Conservation (phyloP, 495 filamentous ascomycete species). For the Hypoxylon lienhwacheense region DNA sequence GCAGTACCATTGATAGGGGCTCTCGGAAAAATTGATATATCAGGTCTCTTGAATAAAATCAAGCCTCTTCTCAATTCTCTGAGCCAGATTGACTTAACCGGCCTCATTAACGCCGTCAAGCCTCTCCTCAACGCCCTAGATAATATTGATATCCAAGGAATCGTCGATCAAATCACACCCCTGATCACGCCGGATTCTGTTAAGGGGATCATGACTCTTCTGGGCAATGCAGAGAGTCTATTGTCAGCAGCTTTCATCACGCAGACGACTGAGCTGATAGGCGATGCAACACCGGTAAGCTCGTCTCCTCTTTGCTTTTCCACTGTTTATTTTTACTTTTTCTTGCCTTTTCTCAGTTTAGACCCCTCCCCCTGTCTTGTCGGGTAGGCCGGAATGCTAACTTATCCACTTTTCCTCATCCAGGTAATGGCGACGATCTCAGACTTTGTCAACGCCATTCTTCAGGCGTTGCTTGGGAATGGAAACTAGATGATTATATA, state of each 20-base stretch:
- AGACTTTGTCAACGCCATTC: conserved; percentile 41
- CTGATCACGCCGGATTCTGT: conserved; percentile 47
- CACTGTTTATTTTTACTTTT: not conserved
- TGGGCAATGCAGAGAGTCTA: conserved; percentile 47
- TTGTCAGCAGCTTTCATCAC: conserved; percentile 46
- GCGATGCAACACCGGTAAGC: conserved; percentile 55
- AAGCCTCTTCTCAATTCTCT: conserved; percentile 42
- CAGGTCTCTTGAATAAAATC: conserved; percentile 36
- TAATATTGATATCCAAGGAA: conserved; percentile 42
- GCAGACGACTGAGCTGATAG: conserved; percentile 54
- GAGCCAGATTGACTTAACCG: conserved; percentile 34
- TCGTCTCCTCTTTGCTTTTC: not conserved
- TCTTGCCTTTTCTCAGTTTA: not conserved
- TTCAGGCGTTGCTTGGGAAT: conserved; percentile 41
- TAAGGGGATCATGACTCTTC: conserved; percentile 45
- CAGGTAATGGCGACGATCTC: conserved; percentile 43
- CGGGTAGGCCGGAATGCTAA: too few species aligned
- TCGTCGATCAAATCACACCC: conserved; percentile 43
- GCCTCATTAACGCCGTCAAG: conserved; percentile 44
- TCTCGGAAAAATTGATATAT: conserved; percentile 42
- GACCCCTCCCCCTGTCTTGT: too few species aligned
- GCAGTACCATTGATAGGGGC: conserved; percentile 38
- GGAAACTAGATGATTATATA: conserved; percentile 1
- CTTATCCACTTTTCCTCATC: not conserved
- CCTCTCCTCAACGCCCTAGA: conserved; percentile 40